A percentile compares a stretch with the other conserved stretches of the same genome.
Conservation (phyloP, 177 flowering plant species). For the Vitis hybrid region DNA sequence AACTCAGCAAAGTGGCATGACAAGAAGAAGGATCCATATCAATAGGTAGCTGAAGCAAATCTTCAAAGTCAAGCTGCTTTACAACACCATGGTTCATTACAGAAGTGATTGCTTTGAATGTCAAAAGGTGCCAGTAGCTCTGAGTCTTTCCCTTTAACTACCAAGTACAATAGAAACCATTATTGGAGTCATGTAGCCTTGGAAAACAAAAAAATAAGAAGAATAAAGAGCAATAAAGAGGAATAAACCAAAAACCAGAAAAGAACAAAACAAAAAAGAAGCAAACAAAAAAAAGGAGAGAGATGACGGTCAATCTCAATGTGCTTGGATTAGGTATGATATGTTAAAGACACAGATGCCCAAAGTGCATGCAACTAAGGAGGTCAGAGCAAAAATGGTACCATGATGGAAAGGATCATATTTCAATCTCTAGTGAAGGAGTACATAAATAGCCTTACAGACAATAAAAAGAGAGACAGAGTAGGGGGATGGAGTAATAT, state of each 20-base stretch:
- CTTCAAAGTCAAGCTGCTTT: conserved; percentile 86
- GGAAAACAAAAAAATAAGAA: background rate
- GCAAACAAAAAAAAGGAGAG: background rate
- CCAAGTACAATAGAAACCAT: conserved; percentile 9
- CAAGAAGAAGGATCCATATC: conserved; percentile 71
- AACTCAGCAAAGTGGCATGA: conserved; percentile 40
- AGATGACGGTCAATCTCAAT: background rate
- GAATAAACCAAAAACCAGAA: background rate
- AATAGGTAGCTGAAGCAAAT: conserved; percentile 64
- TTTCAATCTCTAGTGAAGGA: no score
- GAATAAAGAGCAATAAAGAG: background rate
- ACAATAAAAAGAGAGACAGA: no score
- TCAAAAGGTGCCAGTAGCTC: conserved; percentile 55
- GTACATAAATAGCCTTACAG: no score
- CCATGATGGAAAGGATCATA: background rate
- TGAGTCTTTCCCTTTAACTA: conserved; percentile 33
- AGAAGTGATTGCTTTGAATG: conserved; percentile 56
- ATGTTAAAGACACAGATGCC: no score
- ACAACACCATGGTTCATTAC: conserved; percentile 63
- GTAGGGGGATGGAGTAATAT: no score
- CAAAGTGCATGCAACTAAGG: background rate
- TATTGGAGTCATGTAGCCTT: background rate
- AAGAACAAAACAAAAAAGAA: background rate
- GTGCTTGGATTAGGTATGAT: no score
- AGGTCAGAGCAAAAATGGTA: background rate